Conservation (phyloP, 2,329 filamentous ascomycete species). For the Colletotrichum lini region DNA sequence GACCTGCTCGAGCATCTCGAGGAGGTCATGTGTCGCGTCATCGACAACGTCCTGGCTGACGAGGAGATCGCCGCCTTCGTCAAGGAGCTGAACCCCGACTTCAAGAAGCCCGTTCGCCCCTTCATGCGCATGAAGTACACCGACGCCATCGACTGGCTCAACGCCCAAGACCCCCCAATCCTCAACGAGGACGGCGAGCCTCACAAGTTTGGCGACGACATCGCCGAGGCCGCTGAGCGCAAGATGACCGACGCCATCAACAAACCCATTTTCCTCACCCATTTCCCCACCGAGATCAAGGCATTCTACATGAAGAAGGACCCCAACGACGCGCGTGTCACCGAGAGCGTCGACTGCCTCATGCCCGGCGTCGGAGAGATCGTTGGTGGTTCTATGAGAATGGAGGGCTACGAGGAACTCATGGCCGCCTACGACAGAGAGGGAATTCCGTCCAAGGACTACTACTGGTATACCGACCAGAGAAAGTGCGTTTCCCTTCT, state of each 20-base stretch:
- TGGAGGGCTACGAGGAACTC: constrained; percentile 90
- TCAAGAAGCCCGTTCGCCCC: constrained; percentile 84
- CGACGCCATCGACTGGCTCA: constrained; percentile 95
- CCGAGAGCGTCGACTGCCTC: constrained; percentile 88
- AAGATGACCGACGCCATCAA: constrained; percentile 98
- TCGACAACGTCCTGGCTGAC: constrained; percentile 83
- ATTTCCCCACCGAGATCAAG: constrained; percentile 98
- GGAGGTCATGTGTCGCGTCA: constrained; percentile 86
- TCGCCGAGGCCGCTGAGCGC: constrained; percentile 96
- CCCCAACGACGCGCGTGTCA: constrained; percentile 82
- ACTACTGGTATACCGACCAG: constrained; percentile 99
- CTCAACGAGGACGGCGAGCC: constrained; percentile 92
- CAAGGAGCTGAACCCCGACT: constrained; percentile 91
- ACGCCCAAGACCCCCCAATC: constrained; percentile 83
- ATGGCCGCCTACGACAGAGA: constrained; percentile 90
- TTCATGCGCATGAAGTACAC: constrained; percentile 96
- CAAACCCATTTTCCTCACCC: constrained; percentile 93
- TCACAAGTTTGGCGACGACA: constrained; percentile 96
- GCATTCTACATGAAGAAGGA: constrained; percentile 99
- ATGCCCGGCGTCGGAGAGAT: constrained; percentile 98
- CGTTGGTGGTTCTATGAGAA: constrained; percentile 96
- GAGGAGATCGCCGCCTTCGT: constrained; percentile 80
- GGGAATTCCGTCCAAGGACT: constrained; percentile 85
- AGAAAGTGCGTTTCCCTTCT: constrained; percentile 77
- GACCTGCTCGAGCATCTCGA: constrained; percentile 92